These are phyloP conservation scores for Metrosideros polymorpha DNA, from an alignment of 441 rosid species.

Conservation along the genomic window DNA sequence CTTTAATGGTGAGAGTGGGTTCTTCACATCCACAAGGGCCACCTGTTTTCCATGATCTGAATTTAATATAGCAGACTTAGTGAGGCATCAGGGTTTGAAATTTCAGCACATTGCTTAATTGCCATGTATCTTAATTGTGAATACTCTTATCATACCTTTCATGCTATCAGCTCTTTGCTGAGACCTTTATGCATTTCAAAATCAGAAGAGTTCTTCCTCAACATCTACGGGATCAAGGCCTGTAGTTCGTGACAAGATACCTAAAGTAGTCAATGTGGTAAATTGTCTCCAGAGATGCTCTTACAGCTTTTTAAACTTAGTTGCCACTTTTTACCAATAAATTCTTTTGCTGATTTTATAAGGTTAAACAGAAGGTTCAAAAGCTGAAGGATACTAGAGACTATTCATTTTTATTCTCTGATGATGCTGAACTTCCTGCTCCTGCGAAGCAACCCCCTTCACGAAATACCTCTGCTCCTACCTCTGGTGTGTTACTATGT, in stretches of 20 bases:
- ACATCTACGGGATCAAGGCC: slow-evolving; percentile 22
- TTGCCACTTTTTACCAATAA: not conserved
- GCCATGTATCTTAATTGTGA: not conserved
- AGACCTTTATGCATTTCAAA: slow-evolving; percentile 27
- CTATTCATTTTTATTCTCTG: slow-evolving; percentile 76
- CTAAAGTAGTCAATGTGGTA: slow-evolving; percentile 51
- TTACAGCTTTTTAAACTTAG: not conserved
- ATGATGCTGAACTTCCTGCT: slow-evolving; percentile 62
- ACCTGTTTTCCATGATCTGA: not conserved
- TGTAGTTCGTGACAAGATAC: slow-evolving; percentile 19
- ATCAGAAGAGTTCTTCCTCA: slow-evolving; percentile 33
- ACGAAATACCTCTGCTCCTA: slow-evolving; percentile 27
- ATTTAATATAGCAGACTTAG: not conserved
- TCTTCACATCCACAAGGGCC: not conserved
- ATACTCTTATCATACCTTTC: not conserved
- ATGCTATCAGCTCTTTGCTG: slow-evolving; percentile 3
- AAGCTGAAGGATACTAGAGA: slow-evolving; percentile 70
- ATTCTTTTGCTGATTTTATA: slow-evolving; percentile 11
- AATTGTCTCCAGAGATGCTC: not conserved
- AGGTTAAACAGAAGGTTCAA: slow-evolving; percentile 54
- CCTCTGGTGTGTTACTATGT: slow-evolving; percentile 44
- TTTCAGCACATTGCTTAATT: not conserved
- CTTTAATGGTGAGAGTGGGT: not conserved
- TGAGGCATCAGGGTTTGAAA: not conserved
- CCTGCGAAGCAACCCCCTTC: slow-evolving; percentile 34